Evolutionary conservation across 208 protist species (phyloP).

Genomic region (Kentomonas sorsogonicus): DNA sequence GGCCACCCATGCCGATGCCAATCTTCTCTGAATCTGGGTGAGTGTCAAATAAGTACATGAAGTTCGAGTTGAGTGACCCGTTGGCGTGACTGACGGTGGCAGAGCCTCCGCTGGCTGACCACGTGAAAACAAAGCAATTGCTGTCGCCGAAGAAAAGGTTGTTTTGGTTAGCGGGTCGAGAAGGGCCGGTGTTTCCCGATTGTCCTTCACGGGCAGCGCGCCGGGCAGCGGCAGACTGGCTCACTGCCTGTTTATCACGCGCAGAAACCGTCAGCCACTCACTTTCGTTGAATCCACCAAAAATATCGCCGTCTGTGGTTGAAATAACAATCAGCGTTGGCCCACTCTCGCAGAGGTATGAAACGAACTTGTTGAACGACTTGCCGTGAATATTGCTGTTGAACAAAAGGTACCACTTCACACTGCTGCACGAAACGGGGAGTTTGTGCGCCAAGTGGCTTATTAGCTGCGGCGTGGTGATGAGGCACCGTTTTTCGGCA

Average conservation of each 20-base stretch:
- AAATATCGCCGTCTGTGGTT: constrained; percentile 23
- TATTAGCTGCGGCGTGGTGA: constrained; percentile 15
- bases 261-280: constrained; percentile 47
- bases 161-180: constrained; percentile 30
- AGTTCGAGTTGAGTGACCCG: constrained; percentile 54
- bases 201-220: constrained; percentile 43
- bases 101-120: neutral
- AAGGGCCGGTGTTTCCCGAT: neutral
- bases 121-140: constrained; percentile 54
- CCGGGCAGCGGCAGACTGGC: constrained; percentile 29
- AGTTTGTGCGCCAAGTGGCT: constrained; percentile 20
- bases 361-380: constrained; percentile 56
- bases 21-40: constrained; percentile 42
- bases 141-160: constrained; percentile 59
- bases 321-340: constrained; percentile 44
- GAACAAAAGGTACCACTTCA: constrained; percentile 59
- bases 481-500: constrained; percentile 12
- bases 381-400: constrained; percentile 51
- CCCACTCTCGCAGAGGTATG: constrained; percentile 31
- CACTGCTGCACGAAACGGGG: constrained; percentile 24
- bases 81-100: constrained; percentile 23
- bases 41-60: constrained; percentile 73
- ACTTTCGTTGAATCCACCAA: constrained; percentile 56
- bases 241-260: constrained; percentile 44
- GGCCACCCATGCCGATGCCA: constrained; percentile 69